phyloP scores from a whole-genome alignment of 352 stramenopile genomes.

The Phytophthora sp. region DNA sequence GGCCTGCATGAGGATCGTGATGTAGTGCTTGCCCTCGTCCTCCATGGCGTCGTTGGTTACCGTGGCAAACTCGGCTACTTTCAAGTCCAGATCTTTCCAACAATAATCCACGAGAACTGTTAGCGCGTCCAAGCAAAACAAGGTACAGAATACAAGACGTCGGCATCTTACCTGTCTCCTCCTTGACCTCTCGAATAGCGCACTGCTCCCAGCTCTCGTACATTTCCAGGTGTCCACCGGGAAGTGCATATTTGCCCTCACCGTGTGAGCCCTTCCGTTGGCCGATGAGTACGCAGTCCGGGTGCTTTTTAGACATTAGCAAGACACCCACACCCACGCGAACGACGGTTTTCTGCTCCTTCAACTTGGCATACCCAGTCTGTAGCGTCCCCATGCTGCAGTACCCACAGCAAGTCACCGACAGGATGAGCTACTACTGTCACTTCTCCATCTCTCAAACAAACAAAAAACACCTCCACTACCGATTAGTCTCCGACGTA shows the following conservation, averaged over 20 bases:
- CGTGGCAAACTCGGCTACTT: constrained; percentile 59
- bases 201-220: constrained; percentile 84
- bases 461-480: constrained; percentile 1
- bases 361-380: constrained; percentile 67
- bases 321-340: constrained; percentile 82
- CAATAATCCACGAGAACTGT: constrained; percentile 3
- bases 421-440: constrained; percentile 8
- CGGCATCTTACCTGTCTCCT: constrained; percentile 68
- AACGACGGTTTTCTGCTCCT: constrained; percentile 61
- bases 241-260: constrained; percentile 76
- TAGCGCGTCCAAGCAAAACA: background rate
- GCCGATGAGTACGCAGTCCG: constrained; percentile 75
- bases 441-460: background rate
- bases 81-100: constrained; percentile 63
- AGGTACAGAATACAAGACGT: constrained; percentile 1
- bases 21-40: constrained; percentile 85
- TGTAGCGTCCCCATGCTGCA: constrained; percentile 59
- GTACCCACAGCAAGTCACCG: constrained; percentile 14
- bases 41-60: constrained; percentile 88
- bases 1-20: constrained; percentile 87
- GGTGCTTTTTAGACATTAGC: constrained; percentile 68
- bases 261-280: constrained; percentile 78
- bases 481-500: constrained; percentile 67
- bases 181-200: constrained; percentile 80
- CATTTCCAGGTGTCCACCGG: constrained; percentile 85